Percentiles rank a stretch among this genome's conserved stretches.
Conservation (phyloP, 305 asterid species). For the Rubia tinctorum region DNA sequence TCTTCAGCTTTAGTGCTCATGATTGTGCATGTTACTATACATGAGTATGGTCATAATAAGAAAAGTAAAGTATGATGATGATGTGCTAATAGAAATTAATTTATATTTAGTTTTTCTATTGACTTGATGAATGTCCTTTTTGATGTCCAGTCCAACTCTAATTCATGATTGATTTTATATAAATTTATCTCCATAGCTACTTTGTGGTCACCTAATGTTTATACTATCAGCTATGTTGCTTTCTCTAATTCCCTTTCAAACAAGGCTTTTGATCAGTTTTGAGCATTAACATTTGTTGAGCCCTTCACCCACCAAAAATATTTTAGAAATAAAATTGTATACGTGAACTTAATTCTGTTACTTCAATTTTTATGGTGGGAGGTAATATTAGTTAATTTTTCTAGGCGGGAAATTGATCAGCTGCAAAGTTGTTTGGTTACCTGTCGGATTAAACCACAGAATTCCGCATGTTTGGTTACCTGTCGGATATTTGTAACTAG, state of each 20-base stretch:
- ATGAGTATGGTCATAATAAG: conserved; percentile 11
- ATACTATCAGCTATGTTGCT: conserved; percentile 8
- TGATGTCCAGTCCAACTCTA: conserved; percentile 30
- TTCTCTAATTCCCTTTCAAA: conserved; percentile 12
- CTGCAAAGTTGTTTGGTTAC: background rate
- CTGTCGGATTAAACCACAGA: background rate
- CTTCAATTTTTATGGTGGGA: background rate
- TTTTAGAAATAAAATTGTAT: background rate
- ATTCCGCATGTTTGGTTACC: background rate
- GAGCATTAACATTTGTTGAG: background rate
- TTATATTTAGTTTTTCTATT: background rate
- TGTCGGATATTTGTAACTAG: background rate
- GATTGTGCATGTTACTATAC: background rate
- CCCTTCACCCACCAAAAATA: background rate
- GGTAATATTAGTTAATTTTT: background rate
- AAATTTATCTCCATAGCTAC: conserved; percentile 5
- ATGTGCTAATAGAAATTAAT: conserved; percentile 8
- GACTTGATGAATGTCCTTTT: conserved; percentile 26
- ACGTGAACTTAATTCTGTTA: background rate
- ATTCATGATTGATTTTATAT: conserved; percentile 21
- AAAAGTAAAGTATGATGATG: conserved; percentile 9
- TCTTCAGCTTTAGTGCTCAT: conserved; percentile 15
- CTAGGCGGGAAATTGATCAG: background rate
- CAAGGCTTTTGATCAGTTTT: conserved; percentile 11
- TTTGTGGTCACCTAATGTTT: conserved; percentile 41